phyloP scores from a whole-genome alignment of 116 monocot genomes.

The Thalassia testudinum region DNA sequence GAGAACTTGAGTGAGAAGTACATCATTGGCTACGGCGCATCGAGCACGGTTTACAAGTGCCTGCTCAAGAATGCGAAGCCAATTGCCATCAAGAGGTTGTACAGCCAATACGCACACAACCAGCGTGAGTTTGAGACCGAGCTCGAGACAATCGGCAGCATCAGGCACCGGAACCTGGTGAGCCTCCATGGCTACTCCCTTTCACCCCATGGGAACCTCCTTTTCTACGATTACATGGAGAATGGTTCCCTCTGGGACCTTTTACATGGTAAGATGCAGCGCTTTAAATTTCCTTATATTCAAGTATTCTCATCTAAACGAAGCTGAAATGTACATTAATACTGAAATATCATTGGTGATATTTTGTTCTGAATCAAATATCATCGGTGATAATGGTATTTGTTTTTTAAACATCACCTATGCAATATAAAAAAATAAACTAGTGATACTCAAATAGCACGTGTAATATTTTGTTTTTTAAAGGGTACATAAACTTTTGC shows the following conservation, averaged over 20 bases:
- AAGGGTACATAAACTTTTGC: too few species aligned
- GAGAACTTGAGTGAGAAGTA: constrained; percentile 86
- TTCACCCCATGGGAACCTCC: constrained; percentile 87
- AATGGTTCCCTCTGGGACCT: constrained; percentile 99
- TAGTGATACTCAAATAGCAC: too few species aligned
- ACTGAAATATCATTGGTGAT: not conserved
- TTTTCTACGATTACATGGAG: constrained; percentile 97
- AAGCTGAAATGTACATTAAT: too few species aligned
- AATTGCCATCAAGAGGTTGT: constrained; percentile 71
- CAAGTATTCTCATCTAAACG: too few species aligned
- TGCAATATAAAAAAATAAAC: too few species aligned
- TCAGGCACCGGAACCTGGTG: constrained; percentile 83
- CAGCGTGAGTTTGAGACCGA: constrained; percentile 86
- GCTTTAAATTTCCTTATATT: not conserved
- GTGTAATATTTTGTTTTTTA: not conserved
- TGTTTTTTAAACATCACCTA: too few species aligned
- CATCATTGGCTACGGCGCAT: constrained; percentile 79
- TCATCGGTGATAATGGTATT: too few species aligned
- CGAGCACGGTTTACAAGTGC: constrained; percentile 88
- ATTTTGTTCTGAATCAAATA: too few species aligned
- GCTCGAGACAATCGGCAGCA: constrained; percentile 76
- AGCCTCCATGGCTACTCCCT: constrained; percentile 87
- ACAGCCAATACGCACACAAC: constrained; percentile 54
- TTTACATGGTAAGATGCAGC: constrained; percentile 47
- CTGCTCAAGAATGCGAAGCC: constrained; percentile 60